These are phyloP conservation scores for Malassezia furfur DNA, from an alignment of 1,284 basidiomycete species.

Conservation along the genomic window DNA sequence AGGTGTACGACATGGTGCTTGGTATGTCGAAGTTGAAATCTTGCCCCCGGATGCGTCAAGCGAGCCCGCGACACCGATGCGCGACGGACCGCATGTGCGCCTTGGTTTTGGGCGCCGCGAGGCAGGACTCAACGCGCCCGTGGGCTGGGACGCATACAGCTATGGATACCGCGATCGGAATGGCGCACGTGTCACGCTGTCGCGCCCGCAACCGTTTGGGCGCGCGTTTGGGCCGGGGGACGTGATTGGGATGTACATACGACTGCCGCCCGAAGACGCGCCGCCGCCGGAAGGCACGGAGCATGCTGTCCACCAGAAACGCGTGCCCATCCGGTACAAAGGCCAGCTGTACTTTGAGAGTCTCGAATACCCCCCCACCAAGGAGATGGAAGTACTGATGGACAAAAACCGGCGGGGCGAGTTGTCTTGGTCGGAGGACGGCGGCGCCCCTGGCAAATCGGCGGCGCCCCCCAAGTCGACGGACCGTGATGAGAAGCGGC, in stretches of 20 bases:
- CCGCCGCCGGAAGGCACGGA: constrained; percentile 21
- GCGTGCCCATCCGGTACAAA: constrained; percentile 74
- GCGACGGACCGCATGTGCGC: constrained; percentile 67
- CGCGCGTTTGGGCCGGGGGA: constrained; percentile 67
- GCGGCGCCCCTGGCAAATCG: background rate
- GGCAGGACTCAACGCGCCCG: constrained; percentile 80
- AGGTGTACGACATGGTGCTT: constrained; percentile 75
- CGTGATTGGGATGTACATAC: constrained; percentile 85
- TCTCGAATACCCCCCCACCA: constrained; percentile 77
- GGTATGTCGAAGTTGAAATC: constrained; percentile 84
- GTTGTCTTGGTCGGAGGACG: background rate
- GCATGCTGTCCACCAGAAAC: constrained; percentile 31
- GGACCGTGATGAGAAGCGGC: constrained; percentile 14
- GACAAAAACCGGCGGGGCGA: constrained; percentile 44
- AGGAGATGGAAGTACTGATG: constrained; percentile 72
- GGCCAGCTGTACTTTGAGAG: constrained; percentile 94
- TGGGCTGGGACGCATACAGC: constrained; percentile 83
- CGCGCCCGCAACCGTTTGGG: constrained; percentile 66
- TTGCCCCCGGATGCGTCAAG: constrained; percentile 54
- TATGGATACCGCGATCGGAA: constrained; percentile 84
- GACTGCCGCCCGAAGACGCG: constrained; percentile 56
- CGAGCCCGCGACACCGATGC: constrained; percentile 23
- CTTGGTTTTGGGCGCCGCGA: constrained; percentile 87
- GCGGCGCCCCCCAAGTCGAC: constrained; percentile 22
- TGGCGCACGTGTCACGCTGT: constrained; percentile 79